These are phyloP conservation scores for Phytophthora ramorum DNA, from an alignment of 352 stramenopile species.

Conservation along the genomic window DNA sequence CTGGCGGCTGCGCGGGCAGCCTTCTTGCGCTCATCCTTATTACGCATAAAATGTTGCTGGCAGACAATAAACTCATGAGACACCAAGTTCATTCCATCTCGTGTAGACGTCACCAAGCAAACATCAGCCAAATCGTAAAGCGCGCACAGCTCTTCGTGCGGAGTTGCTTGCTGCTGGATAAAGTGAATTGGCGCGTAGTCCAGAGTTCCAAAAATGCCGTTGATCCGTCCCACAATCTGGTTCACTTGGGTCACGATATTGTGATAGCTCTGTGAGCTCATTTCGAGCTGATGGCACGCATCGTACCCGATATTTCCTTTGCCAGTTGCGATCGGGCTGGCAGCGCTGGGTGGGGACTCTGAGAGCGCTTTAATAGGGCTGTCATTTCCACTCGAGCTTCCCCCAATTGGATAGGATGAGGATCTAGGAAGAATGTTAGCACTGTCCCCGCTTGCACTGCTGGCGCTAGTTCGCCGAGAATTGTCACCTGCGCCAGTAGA, in stretches of 20 bases:
- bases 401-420: conserved; percentile 34
- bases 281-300: conserved; percentile 70
- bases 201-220: conserved; percentile 86
- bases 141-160: conserved; percentile 88
- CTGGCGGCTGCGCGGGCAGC: conserved; percentile 40
- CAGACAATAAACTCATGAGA: conserved; percentile 91
- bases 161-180: conserved; percentile 82
- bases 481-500: conserved; percentile 19
- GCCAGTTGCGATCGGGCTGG: conserved; percentile 28
- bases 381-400: conserved; percentile 30
- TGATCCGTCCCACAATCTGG: conserved; percentile 90
- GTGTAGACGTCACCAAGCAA: conserved; percentile 88
- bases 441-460: conserved; percentile 14
- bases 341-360: conserved; percentile 28
- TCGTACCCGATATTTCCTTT: conserved; percentile 45
- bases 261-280: conserved; percentile 78
- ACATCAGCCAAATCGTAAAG: conserved; percentile 91
- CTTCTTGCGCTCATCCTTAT: conserved; percentile 74
- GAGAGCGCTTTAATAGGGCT: conserved; percentile 36
- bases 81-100: conserved; percentile 92
- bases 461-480: conserved; percentile 19
- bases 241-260: conserved; percentile 85
- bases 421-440: conserved; percentile 24
- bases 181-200: conserved; percentile 93
- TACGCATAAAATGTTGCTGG: conserved; percentile 86